Evolutionary conservation across 164 flowering plant species (phyloP).

Genomic region (Nelumbo lutea): DNA sequence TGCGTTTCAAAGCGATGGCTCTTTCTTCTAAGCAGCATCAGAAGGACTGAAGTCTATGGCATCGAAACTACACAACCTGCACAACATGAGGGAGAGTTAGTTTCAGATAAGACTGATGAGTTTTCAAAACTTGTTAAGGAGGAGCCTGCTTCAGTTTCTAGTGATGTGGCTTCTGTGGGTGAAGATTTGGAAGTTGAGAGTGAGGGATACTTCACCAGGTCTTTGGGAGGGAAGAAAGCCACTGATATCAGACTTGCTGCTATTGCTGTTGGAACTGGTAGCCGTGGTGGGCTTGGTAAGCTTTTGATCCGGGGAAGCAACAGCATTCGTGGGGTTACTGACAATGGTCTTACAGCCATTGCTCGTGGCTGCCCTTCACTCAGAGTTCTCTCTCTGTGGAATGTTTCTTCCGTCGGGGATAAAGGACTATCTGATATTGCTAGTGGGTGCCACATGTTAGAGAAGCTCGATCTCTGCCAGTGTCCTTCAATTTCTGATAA

Average conservation of each 20-base stretch:
- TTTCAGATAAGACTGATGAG: slow-evolving; percentile 4
- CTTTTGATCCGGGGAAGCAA: slow-evolving; percentile 58
- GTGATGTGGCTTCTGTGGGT: slow-evolving; percentile 9
- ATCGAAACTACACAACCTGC: not conserved
- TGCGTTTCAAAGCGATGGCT: slow-evolving; percentile 81
- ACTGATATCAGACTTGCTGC: slow-evolving; percentile 83
- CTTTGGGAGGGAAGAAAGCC: slow-evolving; percentile 80
- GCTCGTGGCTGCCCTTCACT: slow-evolving; percentile 77
- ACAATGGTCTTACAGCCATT: slow-evolving; percentile 59
- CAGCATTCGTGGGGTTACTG: slow-evolving; percentile 43
- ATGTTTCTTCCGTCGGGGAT: slow-evolving; percentile 51
- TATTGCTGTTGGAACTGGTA: slow-evolving; percentile 64
- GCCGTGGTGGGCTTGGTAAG: slow-evolving; percentile 78
- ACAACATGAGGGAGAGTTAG: slow-evolving; percentile 9
- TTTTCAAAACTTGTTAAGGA: slow-evolving; percentile 6
- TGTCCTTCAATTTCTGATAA: slow-evolving; percentile 63
- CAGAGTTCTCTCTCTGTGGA: slow-evolving; percentile 63
- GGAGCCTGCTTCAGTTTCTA: slow-evolving; percentile 2
- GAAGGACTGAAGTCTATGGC: slow-evolving; percentile 33
- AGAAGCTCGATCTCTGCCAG: slow-evolving; percentile 65
- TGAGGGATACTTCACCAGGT: slow-evolving; percentile 62
- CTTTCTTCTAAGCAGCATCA: slow-evolving; percentile 47
- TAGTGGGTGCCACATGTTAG: slow-evolving; percentile 50
- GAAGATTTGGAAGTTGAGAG: slow-evolving; percentile 25
- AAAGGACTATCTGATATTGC: slow-evolving; percentile 64